Evolutionary conservation across 192 early-diverging fungal species (phyloP).

Genomic region (Linnemannia zychae): DNA sequence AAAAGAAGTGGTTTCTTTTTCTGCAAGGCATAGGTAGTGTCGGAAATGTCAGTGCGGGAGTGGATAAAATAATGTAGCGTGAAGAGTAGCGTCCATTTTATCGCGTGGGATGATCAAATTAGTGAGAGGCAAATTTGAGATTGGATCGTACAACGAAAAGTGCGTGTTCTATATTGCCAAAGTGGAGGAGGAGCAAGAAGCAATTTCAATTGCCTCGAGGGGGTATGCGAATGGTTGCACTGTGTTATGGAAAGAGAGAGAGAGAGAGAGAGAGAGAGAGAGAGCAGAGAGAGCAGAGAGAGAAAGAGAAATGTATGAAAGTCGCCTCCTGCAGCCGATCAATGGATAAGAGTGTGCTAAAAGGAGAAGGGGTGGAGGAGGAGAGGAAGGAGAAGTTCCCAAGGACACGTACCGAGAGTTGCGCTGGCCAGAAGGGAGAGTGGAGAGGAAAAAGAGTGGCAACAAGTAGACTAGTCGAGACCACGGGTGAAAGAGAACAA

Average conservation of each 20-base stretch:
- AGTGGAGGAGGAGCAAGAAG: not conserved
- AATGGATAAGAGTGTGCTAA: not conserved
- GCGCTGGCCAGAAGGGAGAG: not conserved
- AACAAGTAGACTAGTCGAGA: not conserved
- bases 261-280: not conserved
- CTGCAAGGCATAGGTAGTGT: too few relatives aligned
- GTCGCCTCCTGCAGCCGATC: constrained; percentile 2
- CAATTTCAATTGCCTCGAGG: not conserved
- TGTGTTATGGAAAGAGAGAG: not conserved
- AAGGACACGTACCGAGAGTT: constrained; percentile 2
- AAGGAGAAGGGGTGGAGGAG: not conserved
- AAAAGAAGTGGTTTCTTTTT: too few relatives aligned
- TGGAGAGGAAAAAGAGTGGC: not conserved
- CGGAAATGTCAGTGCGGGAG: not conserved
- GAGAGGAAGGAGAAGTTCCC: not conserved
- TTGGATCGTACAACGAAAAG: not conserved
- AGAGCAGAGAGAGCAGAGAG: not conserved
- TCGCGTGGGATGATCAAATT: not conserved
- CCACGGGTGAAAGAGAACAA: not conserved
- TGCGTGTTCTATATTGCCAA: not conserved
- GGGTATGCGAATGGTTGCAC: not conserved
- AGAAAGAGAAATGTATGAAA: not conserved
- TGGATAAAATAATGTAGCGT: not conserved
- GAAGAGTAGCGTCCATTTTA: not conserved
- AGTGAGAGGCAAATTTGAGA: not conserved